These are phyloP conservation scores for Zelonia costaricensis DNA, from an alignment of 208 protist genomes.

Conservation along the genomic window DNA sequence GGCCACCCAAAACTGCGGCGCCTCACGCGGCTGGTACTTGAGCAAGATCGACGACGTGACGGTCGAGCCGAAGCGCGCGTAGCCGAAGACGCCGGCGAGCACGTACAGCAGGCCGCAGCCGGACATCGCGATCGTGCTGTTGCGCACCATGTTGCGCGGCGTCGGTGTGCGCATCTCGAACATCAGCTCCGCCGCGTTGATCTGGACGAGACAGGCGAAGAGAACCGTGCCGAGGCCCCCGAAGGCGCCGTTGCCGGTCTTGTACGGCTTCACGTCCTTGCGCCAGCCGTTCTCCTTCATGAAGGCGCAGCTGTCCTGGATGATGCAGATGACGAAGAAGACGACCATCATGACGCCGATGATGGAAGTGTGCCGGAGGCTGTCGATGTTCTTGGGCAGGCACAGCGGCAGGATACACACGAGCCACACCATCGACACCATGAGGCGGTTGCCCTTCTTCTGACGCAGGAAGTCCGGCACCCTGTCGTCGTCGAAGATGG, in stretches of 20 bases:
- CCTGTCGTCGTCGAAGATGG: constrained; percentile 40
- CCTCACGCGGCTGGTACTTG: constrained; percentile 58
- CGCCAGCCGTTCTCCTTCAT: constrained; percentile 36
- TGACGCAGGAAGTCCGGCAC: constrained; percentile 34
- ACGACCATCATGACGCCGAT: constrained; percentile 54
- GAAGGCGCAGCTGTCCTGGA: constrained; percentile 33
- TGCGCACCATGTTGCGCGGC: constrained; percentile 41
- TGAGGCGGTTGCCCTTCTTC: constrained; percentile 38
- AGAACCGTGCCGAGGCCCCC: constrained; percentile 47
- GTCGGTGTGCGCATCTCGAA: constrained; percentile 46
- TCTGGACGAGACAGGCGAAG: constrained; percentile 67
- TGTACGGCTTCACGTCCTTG: constrained; percentile 40
- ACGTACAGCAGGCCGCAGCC: constrained; percentile 61
- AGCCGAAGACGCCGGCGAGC: constrained; percentile 75
- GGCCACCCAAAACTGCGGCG: constrained; percentile 45
- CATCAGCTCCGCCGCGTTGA: constrained; percentile 58
- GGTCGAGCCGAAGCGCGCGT: constrained; percentile 56
- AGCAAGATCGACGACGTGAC: constrained; percentile 55
- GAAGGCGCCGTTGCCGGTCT: constrained; percentile 35
- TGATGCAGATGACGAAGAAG: constrained; percentile 63
- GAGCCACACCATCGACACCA: constrained; percentile 51
- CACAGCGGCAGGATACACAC: constrained; percentile 68
- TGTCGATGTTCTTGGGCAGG: constrained; percentile 60
- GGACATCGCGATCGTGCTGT: constrained; percentile 32
- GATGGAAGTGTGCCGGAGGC: constrained; percentile 57